Base-by-base conservation (phyloP, 176 grass and related monocot genomes). In the Musa beccarii region DNA sequence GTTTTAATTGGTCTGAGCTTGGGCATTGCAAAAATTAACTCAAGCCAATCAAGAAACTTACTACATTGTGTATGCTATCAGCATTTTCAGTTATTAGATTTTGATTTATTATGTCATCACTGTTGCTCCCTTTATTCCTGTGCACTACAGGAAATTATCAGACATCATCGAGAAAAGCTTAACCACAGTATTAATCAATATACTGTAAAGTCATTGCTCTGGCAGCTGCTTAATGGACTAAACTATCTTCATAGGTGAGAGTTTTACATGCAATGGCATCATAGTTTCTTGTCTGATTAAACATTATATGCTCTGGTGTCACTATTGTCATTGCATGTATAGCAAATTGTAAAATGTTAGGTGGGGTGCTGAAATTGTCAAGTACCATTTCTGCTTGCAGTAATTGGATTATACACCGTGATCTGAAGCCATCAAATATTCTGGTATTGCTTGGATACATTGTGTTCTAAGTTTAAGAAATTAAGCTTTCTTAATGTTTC, bases 381-480 rank as follows among this genome's bases (percentile, higher is more conserved):
- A 52, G 20, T 54, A 51, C 53, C 76, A 17, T 62, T 21, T 54
- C 54, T 54, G 72, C 59, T 43, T 92, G 73, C 78, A 98, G 90
- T 78, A 98, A 98, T 83, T 97, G 94, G 94, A 97, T 97, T 68
- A 91, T 97, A 73, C 94, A 97, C 87, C 86, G 94, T 64, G 94
- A 97, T 76, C 90, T 97, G 65, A 98, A 98, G 82, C 95, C 95
- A 80, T 98, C 95, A 75, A 93, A 98, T 83, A 98, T 98, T 84
- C 86, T 98, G 95, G 95, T 98, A 87, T 65, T 5, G 16, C 10
- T 34, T 14, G 2, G 3, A 11, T 16, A 28, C 2, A 63, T 62
- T 17, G 19, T 52, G 24, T 9, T 57, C 3, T 79, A 20, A 51
- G 28, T 34, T 81, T 61, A 80, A 54, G 11, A 54, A 79, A 61